Evolutionary conservation across 2,329 filamentous ascomycete genomes (phyloP).

Genomic region (Neocatenulostroma microsporum): DNA sequence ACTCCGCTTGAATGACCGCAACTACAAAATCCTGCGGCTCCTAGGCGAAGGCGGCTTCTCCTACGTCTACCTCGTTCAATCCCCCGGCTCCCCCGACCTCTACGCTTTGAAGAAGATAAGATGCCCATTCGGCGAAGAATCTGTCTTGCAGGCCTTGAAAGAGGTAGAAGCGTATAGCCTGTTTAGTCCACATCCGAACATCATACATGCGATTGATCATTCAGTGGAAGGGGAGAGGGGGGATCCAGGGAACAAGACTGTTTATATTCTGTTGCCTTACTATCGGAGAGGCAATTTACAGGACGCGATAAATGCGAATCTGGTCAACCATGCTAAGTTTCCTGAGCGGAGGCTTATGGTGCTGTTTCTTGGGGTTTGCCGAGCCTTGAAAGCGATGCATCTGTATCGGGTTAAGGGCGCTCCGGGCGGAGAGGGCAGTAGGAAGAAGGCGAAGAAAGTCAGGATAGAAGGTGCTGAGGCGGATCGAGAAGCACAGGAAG

Average conservation of each 20-base stretch:
- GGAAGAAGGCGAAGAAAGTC: slow-evolving; percentile 49
- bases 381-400: slow-evolving; percentile 84
- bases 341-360: slow-evolving; percentile 82
- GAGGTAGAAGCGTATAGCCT: slow-evolving; percentile 95
- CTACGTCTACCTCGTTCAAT: slow-evolving; percentile 97
- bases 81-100: slow-evolving; percentile 71
- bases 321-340: slow-evolving; percentile 88
- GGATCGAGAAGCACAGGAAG: slow-evolving; percentile 40
- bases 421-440: slow-evolving; percentile 43
- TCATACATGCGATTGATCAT: slow-evolving; percentile 81
- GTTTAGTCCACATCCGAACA: slow-evolving; percentile 73
- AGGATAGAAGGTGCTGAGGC: slow-evolving; percentile 49
- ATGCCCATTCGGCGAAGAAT: slow-evolving; percentile 95
- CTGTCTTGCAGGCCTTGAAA: slow-evolving; percentile 86
- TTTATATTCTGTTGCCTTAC: slow-evolving; percentile 93
- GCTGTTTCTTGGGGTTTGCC: slow-evolving; percentile 85
- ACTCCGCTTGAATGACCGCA: slow-evolving; percentile 87
- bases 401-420: slow-evolving; percentile 63
- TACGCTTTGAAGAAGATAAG: slow-evolving; percentile 98
- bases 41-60: slow-evolving; percentile 98
- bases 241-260: slow-evolving; percentile 68
- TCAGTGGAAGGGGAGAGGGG: slow-evolving; percentile 63
- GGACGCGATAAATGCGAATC: slow-evolving; percentile 96
- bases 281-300: slow-evolving; percentile 92
- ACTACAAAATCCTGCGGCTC: slow-evolving; percentile 90